Conservation (phyloP, 495 filamentous ascomycete species). For the Cryomyces minteri region DNA sequence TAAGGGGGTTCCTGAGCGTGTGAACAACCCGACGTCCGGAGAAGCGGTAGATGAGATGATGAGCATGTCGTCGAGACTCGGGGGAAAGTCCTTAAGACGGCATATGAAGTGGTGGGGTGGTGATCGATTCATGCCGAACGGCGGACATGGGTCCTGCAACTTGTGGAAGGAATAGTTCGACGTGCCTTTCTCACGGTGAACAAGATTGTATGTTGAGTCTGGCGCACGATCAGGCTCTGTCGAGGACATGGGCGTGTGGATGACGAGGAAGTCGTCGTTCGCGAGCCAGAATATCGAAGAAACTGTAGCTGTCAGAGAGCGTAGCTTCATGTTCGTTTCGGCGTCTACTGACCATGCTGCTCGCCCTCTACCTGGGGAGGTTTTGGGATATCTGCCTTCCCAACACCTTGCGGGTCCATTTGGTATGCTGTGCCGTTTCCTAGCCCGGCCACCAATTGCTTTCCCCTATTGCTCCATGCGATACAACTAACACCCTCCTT, state of each 20-base stretch:
- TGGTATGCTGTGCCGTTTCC: conserved; percentile 65
- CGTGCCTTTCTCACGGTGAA: conserved; percentile 39
- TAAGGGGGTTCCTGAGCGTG: conserved; percentile 47
- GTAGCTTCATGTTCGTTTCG: neutral
- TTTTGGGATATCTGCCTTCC: conserved; percentile 59
- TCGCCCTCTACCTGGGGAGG: conserved; percentile 47
- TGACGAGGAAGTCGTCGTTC: conserved; percentile 64
- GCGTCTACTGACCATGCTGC: conserved; percentile 41
- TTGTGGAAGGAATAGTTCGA: conserved; percentile 47
- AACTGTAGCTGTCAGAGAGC: conserved; percentile 26
- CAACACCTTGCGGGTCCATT: conserved; percentile 60
- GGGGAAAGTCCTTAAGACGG: conserved; percentile 59
- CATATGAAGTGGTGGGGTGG: conserved; percentile 60
- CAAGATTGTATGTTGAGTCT: conserved; percentile 52
- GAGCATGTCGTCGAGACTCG: conserved; percentile 58
- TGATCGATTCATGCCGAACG: conserved; percentile 42
- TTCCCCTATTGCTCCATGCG: conserved; percentile 83
- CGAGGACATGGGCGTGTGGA: conserved; percentile 42
- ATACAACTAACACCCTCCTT: conserved; percentile 64
- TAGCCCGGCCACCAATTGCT: conserved; percentile 80
- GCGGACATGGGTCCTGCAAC: conserved; percentile 49
- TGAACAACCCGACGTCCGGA: conserved; percentile 59
- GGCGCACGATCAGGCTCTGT: conserved; percentile 14
- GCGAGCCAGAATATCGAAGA: conserved; percentile 81
- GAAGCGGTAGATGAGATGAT: conserved; percentile 67